phyloP scores from a whole-genome alignment of 768 basidiomycete species.

The Crassisporium funariophilum region DNA sequence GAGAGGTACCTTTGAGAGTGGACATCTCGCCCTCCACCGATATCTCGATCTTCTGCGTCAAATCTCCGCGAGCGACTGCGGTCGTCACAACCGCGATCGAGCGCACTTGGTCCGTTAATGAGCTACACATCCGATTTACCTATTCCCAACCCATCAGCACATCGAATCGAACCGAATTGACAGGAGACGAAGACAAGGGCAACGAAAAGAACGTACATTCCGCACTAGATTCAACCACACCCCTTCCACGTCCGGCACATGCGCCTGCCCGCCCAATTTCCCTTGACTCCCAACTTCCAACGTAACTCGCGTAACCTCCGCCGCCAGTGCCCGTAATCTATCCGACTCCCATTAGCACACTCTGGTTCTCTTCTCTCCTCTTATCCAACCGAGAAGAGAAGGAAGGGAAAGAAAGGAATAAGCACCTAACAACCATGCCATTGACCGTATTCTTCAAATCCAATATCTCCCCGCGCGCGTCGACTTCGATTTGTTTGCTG shows the following conservation, averaged over 20 bases:
- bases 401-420: background rate
- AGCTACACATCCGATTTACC: slow-evolving; percentile 83
- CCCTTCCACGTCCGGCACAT: slow-evolving; percentile 89
- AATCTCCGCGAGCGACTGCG: slow-evolving; percentile 87
- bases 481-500: slow-evolving; percentile 89
- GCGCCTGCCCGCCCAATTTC: slow-evolving; percentile 85
- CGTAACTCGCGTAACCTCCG: slow-evolving; percentile 84
- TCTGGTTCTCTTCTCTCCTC: background rate
- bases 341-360: background rate
- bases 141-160: no score
- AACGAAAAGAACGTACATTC: slow-evolving; percentile 49
- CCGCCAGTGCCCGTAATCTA: slow-evolving; percentile 64
- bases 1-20: slow-evolving; percentile 59
- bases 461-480: slow-evolving; percentile 86
- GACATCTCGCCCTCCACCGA: slow-evolving; percentile 86
- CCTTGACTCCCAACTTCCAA: slow-evolving; percentile 88
- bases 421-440: slow-evolving; percentile 55
- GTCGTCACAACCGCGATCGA: slow-evolving; percentile 86
- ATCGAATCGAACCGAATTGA: no score
- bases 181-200: background rate
- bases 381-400: no score
- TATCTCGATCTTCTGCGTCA: slow-evolving; percentile 93
- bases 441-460: slow-evolving; percentile 73
- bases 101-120: slow-evolving; percentile 78
- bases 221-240: slow-evolving; percentile 84